phyloP scores from a whole-genome alignment of 257 asterid species.

The Nyctanthes arbortristis region DNA sequence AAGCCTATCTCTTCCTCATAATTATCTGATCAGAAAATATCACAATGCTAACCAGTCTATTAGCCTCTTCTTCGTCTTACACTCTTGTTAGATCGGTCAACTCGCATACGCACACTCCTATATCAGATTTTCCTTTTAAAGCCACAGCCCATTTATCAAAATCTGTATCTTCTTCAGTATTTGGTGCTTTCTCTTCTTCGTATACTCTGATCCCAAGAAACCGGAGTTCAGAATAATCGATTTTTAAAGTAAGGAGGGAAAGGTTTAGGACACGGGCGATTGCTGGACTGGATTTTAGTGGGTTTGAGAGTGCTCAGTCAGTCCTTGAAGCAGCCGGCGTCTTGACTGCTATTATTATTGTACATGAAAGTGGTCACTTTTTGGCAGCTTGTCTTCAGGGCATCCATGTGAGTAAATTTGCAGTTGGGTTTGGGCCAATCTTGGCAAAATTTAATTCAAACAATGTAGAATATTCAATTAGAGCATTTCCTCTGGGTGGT shows the following conservation, averaged over 20 bases:
- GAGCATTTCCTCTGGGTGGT: conserved; percentile 98
- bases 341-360: conserved; percentile 79
- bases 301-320: conserved; percentile 72
- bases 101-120: conserved; percentile 42
- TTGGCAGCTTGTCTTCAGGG: conserved; percentile 94
- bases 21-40: conserved; percentile 16
- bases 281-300: conserved; percentile 64
- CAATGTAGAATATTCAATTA: conserved; percentile 85
- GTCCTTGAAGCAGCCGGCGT: conserved; percentile 81
- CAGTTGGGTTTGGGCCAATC: conserved; percentile 95
- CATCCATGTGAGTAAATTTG: conserved; percentile 94
- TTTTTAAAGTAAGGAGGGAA: conserved; percentile 34
- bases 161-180: conserved; percentile 20
- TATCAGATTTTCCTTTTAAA: conserved; percentile 41
- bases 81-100: conserved; percentile 42
- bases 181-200: conserved; percentile 27
- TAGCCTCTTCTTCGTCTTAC: conserved; percentile 50
- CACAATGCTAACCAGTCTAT: conserved; percentile 67
- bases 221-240: conserved; percentile 30
- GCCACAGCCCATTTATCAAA: conserved; percentile 36
- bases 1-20: conserved; percentile 24
- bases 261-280: conserved; percentile 48
- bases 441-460: conserved; percentile 81
- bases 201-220: conserved; percentile 37
- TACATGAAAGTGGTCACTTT: conserved; percentile 93